phyloP scores from a whole-genome alignment of 208 protist species.

The Porcisia hertigi region DNA sequence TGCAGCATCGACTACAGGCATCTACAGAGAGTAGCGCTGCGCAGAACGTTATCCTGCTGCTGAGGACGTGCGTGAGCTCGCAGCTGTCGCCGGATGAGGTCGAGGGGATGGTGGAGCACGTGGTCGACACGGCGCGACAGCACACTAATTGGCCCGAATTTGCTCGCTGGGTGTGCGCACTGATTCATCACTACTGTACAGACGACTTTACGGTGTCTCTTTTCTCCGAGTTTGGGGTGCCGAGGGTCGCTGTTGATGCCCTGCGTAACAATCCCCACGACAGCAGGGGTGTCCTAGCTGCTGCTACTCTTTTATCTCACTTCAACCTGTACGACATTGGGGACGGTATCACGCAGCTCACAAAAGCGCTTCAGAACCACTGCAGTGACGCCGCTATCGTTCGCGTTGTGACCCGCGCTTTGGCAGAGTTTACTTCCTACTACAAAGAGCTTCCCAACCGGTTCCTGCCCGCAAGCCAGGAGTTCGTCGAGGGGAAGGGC shows the following conservation, averaged over 20 bases:
- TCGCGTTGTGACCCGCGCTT: constrained; percentile 49
- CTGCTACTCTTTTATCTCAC: constrained; percentile 73
- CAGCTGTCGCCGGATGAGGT: constrained; percentile 70
- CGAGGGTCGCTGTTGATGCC: constrained; percentile 65
- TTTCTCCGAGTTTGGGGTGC: constrained; percentile 84
- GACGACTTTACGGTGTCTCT: constrained; percentile 88
- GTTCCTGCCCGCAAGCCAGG: constrained; percentile 59
- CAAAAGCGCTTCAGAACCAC: constrained; percentile 57
- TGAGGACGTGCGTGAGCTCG: constrained; percentile 70
- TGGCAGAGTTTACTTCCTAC: constrained; percentile 90
- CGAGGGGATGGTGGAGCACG: constrained; percentile 75
- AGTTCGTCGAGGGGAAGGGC: constrained; percentile 80
- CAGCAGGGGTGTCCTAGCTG: constrained; percentile 51
- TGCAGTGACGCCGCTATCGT: constrained; percentile 51
- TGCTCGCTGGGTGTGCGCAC: constrained; percentile 74
- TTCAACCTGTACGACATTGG: constrained; percentile 88
- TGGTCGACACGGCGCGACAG: constrained; percentile 52
- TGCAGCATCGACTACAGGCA: constrained; percentile 66
- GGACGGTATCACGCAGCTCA: constrained; percentile 83
- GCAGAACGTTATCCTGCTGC: constrained; percentile 66
- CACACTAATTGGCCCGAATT: constrained; percentile 79
- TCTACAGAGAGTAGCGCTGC: constrained; percentile 75
- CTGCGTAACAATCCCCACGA: constrained; percentile 62
- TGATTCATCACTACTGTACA: constrained; percentile 91
- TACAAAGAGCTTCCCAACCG: constrained; percentile 73